Percentiles rank a stretch among this genome's conserved stretches.
Conservation (phyloP, 164 flowering plant genomes). For the Vitis rotundifolia region DNA sequence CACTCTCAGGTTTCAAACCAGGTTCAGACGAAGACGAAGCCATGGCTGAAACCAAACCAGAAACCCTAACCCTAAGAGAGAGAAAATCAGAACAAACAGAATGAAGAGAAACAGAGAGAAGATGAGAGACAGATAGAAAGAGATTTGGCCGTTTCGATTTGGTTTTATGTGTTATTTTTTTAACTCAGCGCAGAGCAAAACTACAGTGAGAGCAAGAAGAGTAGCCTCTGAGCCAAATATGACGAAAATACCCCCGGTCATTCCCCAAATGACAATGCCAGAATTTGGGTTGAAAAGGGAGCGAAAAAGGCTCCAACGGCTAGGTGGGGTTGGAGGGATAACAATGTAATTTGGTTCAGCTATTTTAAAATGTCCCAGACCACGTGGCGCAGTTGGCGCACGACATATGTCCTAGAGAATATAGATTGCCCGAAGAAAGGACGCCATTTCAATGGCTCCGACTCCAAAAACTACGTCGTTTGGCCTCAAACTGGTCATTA, state of each 20-base stretch:
- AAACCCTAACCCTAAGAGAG: conserved; percentile 14
- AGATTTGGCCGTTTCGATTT: not conserved
- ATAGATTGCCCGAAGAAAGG: no score
- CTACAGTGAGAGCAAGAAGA: conserved; percentile 8
- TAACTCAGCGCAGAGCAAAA: conserved; percentile 6
- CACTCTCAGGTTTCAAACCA: conserved; percentile 39
- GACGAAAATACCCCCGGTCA: conserved; percentile 9
- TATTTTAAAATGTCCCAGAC: no score
- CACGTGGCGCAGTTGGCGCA: no score
- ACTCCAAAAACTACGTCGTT: no score
- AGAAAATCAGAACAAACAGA: conserved; percentile 4
- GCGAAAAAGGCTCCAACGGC: conserved; percentile 31
- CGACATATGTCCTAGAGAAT: no score
- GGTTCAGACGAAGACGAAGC: conserved; percentile 61
- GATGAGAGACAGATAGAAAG: not conserved
- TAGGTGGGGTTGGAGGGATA: conserved; percentile 21
- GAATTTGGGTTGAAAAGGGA: not conserved
- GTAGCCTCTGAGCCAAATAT: not conserved
- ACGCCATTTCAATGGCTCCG: no score
- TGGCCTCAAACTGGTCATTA: no score
- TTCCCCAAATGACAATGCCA: not conserved
- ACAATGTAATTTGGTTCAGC: conserved; percentile 8
- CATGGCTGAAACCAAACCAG: conserved; percentile 29
- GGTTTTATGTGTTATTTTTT: no score
- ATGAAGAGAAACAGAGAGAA: conserved; percentile 1